These are phyloP conservation scores for Pseudozyma flocculosa DNA, from an alignment of 1,284 basidiomycete genomes.

Conservation along the genomic window DNA sequence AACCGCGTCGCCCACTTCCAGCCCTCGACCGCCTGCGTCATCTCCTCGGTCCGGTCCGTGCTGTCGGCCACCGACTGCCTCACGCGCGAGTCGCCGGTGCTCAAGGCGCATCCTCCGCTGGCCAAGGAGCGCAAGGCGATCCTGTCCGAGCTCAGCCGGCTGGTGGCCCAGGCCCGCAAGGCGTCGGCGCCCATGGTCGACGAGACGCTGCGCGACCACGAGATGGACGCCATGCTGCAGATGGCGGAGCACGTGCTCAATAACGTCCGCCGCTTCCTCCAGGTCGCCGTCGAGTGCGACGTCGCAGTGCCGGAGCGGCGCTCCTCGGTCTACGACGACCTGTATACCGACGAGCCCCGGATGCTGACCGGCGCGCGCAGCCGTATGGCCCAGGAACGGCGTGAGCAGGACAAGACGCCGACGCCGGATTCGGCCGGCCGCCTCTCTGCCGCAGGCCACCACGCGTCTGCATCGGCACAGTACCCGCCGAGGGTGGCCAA, in stretches of 20 bases:
- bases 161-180: constrained; percentile 80
- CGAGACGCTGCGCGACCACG: constrained; percentile 52
- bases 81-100: constrained; percentile 73
- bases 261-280: constrained; percentile 62
- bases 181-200: constrained; percentile 61
- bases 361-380: background rate
- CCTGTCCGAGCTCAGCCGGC: constrained; percentile 74
- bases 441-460: constrained; percentile 1
- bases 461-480: background rate
- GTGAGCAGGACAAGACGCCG: constrained; percentile 45
- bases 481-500: constrained; percentile 12
- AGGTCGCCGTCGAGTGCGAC: constrained; percentile 75
- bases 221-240: constrained; percentile 58
- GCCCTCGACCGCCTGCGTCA: constrained; percentile 71
- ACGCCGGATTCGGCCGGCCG: constrained; percentile 33
- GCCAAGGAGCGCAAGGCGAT: constrained; percentile 79
- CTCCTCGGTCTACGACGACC: constrained; percentile 44
- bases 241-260: constrained; percentile 60
- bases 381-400: constrained; percentile 4
- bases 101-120: constrained; percentile 70
- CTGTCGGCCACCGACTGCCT: constrained; percentile 82
- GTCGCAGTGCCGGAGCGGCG: constrained; percentile 68
- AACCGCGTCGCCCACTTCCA: constrained; percentile 75
- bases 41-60: constrained; percentile 88
- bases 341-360: constrained; percentile 20